phyloP scores from a whole-genome alignment of 345 rosid species.

The Litchi chinensis region DNA sequence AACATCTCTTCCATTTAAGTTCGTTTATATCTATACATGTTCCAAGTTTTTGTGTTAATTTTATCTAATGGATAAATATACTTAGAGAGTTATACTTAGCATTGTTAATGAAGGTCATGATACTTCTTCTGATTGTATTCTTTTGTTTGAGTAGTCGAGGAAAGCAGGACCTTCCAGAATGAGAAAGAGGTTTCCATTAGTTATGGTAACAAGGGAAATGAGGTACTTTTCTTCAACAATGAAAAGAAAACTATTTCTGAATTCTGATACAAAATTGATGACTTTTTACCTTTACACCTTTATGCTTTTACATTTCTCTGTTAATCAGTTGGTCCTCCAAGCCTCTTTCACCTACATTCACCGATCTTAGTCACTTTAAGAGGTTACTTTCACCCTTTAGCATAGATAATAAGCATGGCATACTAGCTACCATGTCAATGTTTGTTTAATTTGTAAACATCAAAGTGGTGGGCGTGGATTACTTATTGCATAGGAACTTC shows the following conservation, averaged over 20 bases:
- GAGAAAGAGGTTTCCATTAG: slow-evolving; percentile 81
- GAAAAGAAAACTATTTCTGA: slow-evolving; percentile 2
- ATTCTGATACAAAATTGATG: neutral
- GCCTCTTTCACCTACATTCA: neutral
- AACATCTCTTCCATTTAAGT: slow-evolving; percentile 17
- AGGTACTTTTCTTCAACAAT: slow-evolving; percentile 51
- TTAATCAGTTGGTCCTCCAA: neutral
- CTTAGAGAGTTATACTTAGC: slow-evolving; percentile 3
- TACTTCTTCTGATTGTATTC: slow-evolving; percentile 9
- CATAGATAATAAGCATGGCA: neutral
- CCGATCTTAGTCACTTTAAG: neutral
- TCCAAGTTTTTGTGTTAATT: neutral
- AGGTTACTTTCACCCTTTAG: neutral
- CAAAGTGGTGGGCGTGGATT: neutral
- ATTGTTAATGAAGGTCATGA: neutral
- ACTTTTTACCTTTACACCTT: neutral
- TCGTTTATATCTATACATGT: neutral
- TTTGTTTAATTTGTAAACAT: neutral
- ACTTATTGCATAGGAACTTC: neutral
- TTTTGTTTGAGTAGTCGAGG: slow-evolving; percentile 19
- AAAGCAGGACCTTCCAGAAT: slow-evolving; percentile 39
- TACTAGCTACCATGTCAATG: neutral
- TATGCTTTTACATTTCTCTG: neutral
- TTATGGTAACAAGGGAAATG: slow-evolving; percentile 96
- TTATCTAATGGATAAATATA: neutral